A percentile compares a stretch with the other conserved stretches of the same genome.
These are phyloP conservation scores for Crithidia acanthocephali DNA, from an alignment of 208 protist genomes.

Conservation along the genomic window DNA sequence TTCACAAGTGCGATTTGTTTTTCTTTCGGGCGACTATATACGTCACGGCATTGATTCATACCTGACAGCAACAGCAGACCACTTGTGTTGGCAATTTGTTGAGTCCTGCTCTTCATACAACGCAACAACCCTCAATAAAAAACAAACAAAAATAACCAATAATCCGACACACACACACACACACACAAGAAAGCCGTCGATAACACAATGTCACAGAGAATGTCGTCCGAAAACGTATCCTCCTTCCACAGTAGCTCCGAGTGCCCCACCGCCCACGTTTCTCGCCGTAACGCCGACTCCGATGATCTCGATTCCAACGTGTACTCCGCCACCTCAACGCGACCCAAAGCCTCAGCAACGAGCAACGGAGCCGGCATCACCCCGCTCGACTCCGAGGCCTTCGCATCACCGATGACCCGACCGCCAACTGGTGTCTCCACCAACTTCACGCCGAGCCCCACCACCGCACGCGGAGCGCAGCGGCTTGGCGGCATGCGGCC, in stretches of 20 bases:
- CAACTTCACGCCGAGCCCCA: not conserved
- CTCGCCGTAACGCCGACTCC: conserved; percentile 1
- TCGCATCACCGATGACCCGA: conserved; percentile 14
- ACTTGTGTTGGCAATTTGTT: too few relatives aligned
- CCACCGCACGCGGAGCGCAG: not conserved
- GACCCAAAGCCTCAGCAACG: not conserved
- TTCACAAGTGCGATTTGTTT: too few relatives aligned
- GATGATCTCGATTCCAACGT: not conserved
- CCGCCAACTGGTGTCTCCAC: conserved; percentile 1
- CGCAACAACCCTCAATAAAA: too few relatives aligned
- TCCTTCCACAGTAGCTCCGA: conserved; percentile 62
- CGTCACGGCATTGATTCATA: too few relatives aligned
- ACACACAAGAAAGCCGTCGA: too few relatives aligned
- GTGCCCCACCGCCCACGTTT: conserved; percentile 14
- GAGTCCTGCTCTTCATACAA: too few relatives aligned
- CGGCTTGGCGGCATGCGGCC: not conserved
- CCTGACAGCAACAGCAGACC: too few relatives aligned
- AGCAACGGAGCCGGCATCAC: conserved; percentile 4
- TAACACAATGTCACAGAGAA: not conserved
- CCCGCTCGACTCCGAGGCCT: conserved; percentile 27
- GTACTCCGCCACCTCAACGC: conserved; percentile 13
- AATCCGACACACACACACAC: too few relatives aligned
- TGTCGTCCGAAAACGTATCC: conserved; percentile 35
- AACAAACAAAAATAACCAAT: too few relatives aligned
- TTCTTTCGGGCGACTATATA: too few relatives aligned